Evolutionary conservation across 129 eudicot genomes (phyloP).

Genomic region (Flaveria linearis): DNA sequence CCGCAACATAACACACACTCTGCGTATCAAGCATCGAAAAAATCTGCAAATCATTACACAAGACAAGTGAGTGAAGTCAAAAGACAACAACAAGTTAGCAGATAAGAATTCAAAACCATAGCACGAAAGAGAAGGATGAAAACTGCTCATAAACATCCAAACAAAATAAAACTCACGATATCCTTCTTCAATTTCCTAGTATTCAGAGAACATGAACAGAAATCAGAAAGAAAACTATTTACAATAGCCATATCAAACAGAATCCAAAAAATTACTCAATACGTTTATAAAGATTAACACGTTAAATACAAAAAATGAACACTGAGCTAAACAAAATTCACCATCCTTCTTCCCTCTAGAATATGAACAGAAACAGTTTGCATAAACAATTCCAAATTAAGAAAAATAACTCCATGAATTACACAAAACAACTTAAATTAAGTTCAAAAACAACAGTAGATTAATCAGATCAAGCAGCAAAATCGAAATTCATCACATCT

Average conservation of each 20-base stretch:
- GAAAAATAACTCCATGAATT: neutral
- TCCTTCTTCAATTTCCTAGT: neutral
- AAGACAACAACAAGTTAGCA: slow-evolving; percentile 4
- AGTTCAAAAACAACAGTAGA: neutral
- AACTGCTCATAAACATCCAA: neutral
- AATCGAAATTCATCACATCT: neutral
- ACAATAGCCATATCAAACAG: neutral
- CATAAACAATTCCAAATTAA: neutral
- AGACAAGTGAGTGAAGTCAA: neutral
- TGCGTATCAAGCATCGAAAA: slow-evolving; percentile 78
- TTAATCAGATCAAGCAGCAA: neutral
- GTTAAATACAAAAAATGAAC: neutral
- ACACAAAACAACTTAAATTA: neutral
- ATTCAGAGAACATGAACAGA: neutral
- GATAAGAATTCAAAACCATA: slow-evolving; percentile 16
- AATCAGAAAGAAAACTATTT: neutral
- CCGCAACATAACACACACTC: slow-evolving; percentile 70
- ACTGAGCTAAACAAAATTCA: neutral
- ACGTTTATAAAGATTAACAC: neutral
- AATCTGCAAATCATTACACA: slow-evolving; percentile 46
- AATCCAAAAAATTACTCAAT: neutral
- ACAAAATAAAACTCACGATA: neutral
- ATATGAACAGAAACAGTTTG: neutral
- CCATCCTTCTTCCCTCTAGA: neutral
- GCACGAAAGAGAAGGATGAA: neutral